Conservation (phyloP, 2,329 filamentous ascomycete species). For the Stemphylium vesicarium region DNA sequence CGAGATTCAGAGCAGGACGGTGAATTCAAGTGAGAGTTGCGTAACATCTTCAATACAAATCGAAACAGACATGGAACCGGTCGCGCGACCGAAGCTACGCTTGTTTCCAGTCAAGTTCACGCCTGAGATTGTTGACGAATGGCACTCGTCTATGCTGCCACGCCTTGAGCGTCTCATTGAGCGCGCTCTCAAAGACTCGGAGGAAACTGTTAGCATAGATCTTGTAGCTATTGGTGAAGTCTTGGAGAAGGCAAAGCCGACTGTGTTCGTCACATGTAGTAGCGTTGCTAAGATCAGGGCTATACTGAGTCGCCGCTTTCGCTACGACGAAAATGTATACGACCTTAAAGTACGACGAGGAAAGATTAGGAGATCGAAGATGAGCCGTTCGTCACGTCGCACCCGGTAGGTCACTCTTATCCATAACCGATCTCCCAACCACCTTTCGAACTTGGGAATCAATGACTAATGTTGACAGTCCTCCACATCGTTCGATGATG, state of each 20-base stretch:
- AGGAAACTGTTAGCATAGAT: slow-evolving; percentile 79
- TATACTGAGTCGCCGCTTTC: slow-evolving; percentile 72
- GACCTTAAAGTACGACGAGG: slow-evolving; percentile 75
- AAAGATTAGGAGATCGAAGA: slow-evolving; percentile 68
- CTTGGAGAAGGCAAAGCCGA: slow-evolving; percentile 69
- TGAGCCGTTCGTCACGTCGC: slow-evolving; percentile 45
- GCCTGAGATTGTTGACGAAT: slow-evolving; percentile 69
- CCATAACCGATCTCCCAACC: no score
- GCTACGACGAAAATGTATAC: slow-evolving; percentile 69
- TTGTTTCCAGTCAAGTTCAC: slow-evolving; percentile 60
- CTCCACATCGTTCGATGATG: slow-evolving; percentile 51
- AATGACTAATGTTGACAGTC: slow-evolving; percentile 10
- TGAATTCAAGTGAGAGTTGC: slow-evolving; percentile 27
- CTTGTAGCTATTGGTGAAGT: slow-evolving; percentile 76
- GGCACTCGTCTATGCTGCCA: slow-evolving; percentile 74
- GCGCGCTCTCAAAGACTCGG: slow-evolving; percentile 73
- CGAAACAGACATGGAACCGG: slow-evolving; percentile 36
- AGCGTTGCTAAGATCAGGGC: slow-evolving; percentile 75
- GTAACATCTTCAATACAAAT: slow-evolving; percentile 45
- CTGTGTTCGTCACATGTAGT: slow-evolving; percentile 77
- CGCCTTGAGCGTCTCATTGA: slow-evolving; percentile 75
- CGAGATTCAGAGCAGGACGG: slow-evolving; percentile 28
- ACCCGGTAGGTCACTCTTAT: slow-evolving; percentile 16
- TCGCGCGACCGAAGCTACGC: slow-evolving; percentile 43
- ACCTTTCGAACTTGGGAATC: neutral